Evolutionary conservation across 495 filamentous ascomycete species (phyloP).

Genomic region (Penicillium robsamsonii): DNA sequence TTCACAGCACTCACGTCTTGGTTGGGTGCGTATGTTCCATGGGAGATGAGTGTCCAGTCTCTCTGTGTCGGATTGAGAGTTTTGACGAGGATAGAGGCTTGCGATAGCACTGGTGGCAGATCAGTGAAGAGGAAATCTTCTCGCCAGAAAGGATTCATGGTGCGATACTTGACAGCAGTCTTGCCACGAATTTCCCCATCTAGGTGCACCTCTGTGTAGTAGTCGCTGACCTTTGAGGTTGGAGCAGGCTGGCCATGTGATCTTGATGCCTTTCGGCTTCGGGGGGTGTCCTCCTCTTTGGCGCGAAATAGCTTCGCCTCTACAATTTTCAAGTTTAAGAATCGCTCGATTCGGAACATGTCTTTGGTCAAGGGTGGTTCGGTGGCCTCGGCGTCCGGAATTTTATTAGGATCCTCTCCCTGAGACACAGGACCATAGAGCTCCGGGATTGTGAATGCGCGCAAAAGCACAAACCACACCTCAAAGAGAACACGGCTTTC

Average conservation of each 20-base stretch:
- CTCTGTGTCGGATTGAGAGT: slow-evolving; percentile 52
- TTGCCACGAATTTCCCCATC: slow-evolving; percentile 86
- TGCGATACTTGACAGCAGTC: slow-evolving; percentile 78
- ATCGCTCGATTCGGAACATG: slow-evolving; percentile 67
- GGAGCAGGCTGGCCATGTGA: slow-evolving; percentile 35
- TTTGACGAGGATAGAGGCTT: slow-evolving; percentile 80
- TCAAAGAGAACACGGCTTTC: slow-evolving; percentile 89
- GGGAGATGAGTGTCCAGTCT: slow-evolving; percentile 52
- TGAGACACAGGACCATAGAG: slow-evolving; percentile 65
- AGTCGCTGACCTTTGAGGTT: slow-evolving; percentile 44
- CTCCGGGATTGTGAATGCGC: slow-evolving; percentile 92
- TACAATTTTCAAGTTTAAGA: slow-evolving; percentile 56
- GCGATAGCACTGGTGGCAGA: slow-evolving; percentile 75
- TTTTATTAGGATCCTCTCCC: slow-evolving; percentile 22
- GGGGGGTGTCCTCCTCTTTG: slow-evolving; percentile 32
- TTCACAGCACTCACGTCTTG: slow-evolving; percentile 44
- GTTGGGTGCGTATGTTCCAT: slow-evolving; percentile 44
- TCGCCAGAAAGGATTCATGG: slow-evolving; percentile 87
- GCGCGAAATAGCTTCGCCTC: slow-evolving; percentile 55
- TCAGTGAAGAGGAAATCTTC: slow-evolving; percentile 88
- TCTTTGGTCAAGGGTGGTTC: slow-evolving; percentile 36
- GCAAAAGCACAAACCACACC: slow-evolving; percentile 92
- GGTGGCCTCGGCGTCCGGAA: slow-evolving; percentile 24
- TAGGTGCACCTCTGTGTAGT: slow-evolving; percentile 87
- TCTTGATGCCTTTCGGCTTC: slow-evolving; percentile 42